Evolutionary conservation across 1,139 yeast species (phyloP).

Genomic region (Lipomyces yarrowii): DNA sequence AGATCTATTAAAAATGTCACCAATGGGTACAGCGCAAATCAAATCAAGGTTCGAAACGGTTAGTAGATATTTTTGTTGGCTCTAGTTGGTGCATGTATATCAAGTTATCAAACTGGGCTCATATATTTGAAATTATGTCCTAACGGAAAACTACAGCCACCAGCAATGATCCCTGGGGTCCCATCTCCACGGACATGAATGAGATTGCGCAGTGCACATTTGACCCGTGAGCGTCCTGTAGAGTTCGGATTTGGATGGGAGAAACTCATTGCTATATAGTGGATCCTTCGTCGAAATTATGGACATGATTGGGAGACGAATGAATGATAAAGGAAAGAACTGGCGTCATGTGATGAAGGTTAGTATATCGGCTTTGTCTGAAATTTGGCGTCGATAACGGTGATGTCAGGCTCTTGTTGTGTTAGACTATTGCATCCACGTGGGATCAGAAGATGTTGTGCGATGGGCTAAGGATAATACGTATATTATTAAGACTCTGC

Average conservation of each 20-base stretch:
- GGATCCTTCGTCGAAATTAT: constrained; percentile 86
- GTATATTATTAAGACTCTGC: constrained; percentile 83
- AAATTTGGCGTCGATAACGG: not conserved
- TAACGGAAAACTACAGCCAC: constrained; percentile 55
- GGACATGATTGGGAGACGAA: constrained; percentile 93
- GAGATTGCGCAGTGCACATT: constrained; percentile 78
- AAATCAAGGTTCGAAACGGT: constrained; percentile 48
- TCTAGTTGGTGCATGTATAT: not conserved
- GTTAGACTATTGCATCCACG: constrained; percentile 81
- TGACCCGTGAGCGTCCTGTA: constrained; percentile 46
- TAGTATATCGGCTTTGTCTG: not conserved
- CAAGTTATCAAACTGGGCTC: not conserved
- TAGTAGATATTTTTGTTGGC: constrained; percentile 43
- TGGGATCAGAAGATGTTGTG: constrained; percentile 89
- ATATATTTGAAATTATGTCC: not conserved
- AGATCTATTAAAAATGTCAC: constrained; percentile 70
- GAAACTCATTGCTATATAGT: constrained; percentile 34
- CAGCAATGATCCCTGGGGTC: constrained; percentile 85
- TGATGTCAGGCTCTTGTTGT: constrained; percentile 63
- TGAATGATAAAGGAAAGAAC: constrained; percentile 95
- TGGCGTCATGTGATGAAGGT: constrained; percentile 95
- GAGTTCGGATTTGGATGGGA: not conserved
- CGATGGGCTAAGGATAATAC: constrained; percentile 91
- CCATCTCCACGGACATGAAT: constrained; percentile 79
- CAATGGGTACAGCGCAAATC: constrained; percentile 86